Percentiles rank a stretch among this genome's conserved stretches.
Evolutionary conservation across 768 basidiomycete species (phyloP).

Genomic region (Leccinum truebloodii): DNA sequence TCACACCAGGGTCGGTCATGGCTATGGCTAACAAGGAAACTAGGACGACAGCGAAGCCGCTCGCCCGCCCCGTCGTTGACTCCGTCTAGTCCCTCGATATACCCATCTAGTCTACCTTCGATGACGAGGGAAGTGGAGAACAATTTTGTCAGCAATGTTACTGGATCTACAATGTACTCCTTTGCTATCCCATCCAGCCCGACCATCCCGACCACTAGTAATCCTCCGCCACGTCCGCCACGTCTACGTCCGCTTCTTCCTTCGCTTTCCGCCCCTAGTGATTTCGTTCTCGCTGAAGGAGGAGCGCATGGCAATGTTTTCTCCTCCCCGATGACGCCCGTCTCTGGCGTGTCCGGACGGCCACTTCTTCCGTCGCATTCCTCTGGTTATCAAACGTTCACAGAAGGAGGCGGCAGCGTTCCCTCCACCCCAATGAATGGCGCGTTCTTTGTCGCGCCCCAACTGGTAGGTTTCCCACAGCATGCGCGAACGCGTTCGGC

Average conservation of each 20-base stretch:
- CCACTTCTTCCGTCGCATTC: too few species aligned
- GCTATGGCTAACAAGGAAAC: conserved; percentile 19
- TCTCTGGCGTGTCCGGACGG: too few species aligned
- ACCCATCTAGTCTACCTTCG: conserved; percentile 45
- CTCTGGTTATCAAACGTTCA: neutral
- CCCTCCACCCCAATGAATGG: neutral
- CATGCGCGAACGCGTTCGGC: neutral
- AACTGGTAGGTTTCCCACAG: neutral
- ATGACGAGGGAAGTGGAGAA: conserved; percentile 14
- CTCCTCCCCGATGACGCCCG: too few species aligned
- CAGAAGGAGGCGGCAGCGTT: neutral
- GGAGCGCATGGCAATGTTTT: too few species aligned
- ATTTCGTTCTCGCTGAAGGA: too few species aligned
- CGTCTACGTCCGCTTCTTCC: too few species aligned
- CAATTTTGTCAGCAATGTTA: neutral
- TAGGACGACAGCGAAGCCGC: conserved; percentile 15
- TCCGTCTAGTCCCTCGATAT: conserved; percentile 54
- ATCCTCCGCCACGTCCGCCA: neutral
- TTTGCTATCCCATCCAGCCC: neutral
- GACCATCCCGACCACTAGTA: neutral
- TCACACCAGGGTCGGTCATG: conserved; percentile 9
- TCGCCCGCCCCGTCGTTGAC: conserved; percentile 28
- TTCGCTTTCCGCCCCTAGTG: neutral
- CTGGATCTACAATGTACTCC: conserved; percentile 19
- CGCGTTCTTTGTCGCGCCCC: neutral